Evolutionary conservation across 257 asterid genomes (phyloP).

Genomic region (Penstemon barbatus): DNA sequence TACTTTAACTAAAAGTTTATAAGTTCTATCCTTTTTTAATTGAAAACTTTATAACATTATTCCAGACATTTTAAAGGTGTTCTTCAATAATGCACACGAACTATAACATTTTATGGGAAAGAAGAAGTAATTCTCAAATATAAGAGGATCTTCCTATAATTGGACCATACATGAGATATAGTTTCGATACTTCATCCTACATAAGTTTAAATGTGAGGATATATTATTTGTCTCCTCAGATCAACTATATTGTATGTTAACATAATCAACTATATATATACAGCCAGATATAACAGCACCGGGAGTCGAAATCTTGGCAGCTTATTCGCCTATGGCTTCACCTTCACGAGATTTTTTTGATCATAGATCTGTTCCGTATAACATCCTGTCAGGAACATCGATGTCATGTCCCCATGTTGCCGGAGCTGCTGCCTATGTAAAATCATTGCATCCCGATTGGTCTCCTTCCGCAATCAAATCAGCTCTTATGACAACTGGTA

Average conservation of each 20-base stretch:
- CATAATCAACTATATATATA: background rate
- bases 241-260: background rate
- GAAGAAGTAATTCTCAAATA: no score
- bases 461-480: conserved; percentile 32
- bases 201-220: no score
- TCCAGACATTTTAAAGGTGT: no score
- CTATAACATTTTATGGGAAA: no score
- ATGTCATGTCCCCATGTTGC: conserved; percentile 37
- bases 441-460: conserved; percentile 30
- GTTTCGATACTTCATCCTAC: no score
- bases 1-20: no score
- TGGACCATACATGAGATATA: no score
- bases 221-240: no score
- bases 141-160: no score
- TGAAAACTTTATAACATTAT: no score
- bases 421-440: conserved; percentile 34
- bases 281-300: conserved; percentile 33
- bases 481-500: conserved; percentile 32
- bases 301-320: conserved; percentile 29
- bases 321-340: conserved; percentile 13
- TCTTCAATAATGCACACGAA: no score
- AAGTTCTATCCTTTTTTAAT: no score
- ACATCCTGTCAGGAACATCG: conserved; percentile 28
- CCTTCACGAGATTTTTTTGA: background rate
- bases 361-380: conserved; percentile 18